Percentiles rank a stretch among this genome's conserved stretches.
These are phyloP conservation scores for Aspergillus candidus DNA, from an alignment of 2,329 filamentous ascomycete genomes.

Conservation along the genomic window DNA sequence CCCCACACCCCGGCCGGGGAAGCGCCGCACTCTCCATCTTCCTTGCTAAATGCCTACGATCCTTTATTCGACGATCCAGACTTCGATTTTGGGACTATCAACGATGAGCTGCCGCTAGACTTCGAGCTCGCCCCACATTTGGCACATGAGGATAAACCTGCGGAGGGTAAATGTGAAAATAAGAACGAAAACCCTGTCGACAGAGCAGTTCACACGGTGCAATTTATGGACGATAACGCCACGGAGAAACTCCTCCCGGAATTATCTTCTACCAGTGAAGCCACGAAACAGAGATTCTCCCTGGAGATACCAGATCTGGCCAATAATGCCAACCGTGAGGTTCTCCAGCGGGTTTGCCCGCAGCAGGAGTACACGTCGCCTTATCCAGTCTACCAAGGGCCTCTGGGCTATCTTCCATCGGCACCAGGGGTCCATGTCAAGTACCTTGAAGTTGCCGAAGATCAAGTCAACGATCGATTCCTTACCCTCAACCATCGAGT, in stretches of 20 bases:
- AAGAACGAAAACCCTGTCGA: background rate
- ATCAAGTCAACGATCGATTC: conserved; percentile 19
- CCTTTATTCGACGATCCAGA: conserved; percentile 13
- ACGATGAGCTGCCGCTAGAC: conserved; percentile 1
- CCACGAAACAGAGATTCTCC: conserved; percentile 19
- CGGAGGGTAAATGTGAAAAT: background rate
- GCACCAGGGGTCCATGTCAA: conserved; percentile 24
- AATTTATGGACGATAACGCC: background rate
- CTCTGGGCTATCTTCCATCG: conserved; percentile 26
- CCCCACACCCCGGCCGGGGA: conserved; percentile 14
- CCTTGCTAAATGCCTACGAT: conserved; percentile 18
- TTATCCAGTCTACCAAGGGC: conserved; percentile 22
- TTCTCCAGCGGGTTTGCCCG: conserved; percentile 14
- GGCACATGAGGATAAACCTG: background rate
- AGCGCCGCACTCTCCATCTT: conserved; percentile 12
- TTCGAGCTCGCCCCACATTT: background rate
- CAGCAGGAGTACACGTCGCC: conserved; percentile 25
- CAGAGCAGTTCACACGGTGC: background rate
- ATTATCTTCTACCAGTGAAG: conserved; percentile 11
- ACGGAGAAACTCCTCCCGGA: background rate
- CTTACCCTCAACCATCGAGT: conserved; percentile 17
- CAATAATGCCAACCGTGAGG: conserved; percentile 18
- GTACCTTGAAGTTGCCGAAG: conserved; percentile 20
- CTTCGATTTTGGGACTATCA: conserved; percentile 5
- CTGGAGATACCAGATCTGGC: conserved; percentile 18